Evolutionary conservation across 805 yeast species (phyloP), one percentile per base, ranked within the genome.

Genomic region (Metschnikowia dekortorum): DNA sequence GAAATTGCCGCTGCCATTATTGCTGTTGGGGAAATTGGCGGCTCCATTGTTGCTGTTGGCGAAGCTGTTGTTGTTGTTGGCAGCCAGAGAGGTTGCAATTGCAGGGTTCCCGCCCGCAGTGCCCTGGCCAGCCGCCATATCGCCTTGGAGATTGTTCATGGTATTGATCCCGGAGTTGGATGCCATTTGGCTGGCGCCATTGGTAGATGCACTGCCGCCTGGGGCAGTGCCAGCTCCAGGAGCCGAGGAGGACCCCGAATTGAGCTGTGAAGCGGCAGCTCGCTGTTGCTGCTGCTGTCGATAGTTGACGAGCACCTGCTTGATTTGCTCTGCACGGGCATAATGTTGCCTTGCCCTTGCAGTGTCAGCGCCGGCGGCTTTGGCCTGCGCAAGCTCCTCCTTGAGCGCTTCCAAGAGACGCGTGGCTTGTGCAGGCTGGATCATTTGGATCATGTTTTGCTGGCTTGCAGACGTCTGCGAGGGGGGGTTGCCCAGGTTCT

Each of bases 241-340:
- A 8, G 33, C 33, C 14, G 39, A 35, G 1, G 46, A 28, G 4
- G 22, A 16, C 14, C 28, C 32, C 1, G 50, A 46, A 22, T 37
- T 44, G 16, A 28, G 16, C 10, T 58, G 55, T 0, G 58, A 53
- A 2, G 56, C 53, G 0, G 52, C 52, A 11, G 60, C 49, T 49
- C 63, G 49, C 52, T 75, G 74, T 52, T 79, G 80, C 52, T 76
- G 74, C 54, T 79, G 81, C 9, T 72, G 73, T 53, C 76, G 80
- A 58, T 79, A 81, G 49, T 78, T 79, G 46, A 83, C 69, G 60
- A 85, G 71, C 33, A 85, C 72, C 41, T 79, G 79, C 62, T 81
- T 84, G 54, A 85, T 81, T 48, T 77, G 78, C 40, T 84, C 82
- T 3, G 89, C 89, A 53, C 79, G 81, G 52, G 73, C 74, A 57